Evolutionary conservation across 805 yeast species (phyloP).

Genomic region (Ogataea polymorpha): DNA sequence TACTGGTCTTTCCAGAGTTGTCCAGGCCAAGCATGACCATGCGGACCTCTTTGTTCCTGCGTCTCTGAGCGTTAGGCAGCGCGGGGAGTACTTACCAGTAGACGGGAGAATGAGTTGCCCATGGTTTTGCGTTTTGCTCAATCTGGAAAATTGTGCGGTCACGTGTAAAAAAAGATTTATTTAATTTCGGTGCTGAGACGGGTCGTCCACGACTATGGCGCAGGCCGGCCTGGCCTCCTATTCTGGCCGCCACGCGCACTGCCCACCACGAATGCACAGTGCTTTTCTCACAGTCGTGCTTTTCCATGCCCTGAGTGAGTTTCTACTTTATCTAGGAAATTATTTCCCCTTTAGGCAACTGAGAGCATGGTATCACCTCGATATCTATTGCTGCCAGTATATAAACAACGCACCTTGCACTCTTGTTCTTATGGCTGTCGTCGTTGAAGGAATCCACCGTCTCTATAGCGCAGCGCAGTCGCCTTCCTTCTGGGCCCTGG

Average conservation of each 20-base stretch:
- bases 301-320: too few relatives aligned
- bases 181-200: background rate
- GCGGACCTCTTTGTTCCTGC: slow-evolving; percentile 34
- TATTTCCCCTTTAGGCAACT: slow-evolving; percentile 22
- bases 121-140: slow-evolving; percentile 6
- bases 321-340: slow-evolving; percentile 15
- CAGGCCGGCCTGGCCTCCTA: background rate
- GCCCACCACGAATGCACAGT: too few relatives aligned
- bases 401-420: background rate
- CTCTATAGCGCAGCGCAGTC: slow-evolving; percentile 3
- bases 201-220: background rate
- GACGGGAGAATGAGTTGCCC: slow-evolving; percentile 23
- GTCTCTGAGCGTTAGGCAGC: slow-evolving; percentile 13
- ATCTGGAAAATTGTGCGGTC: background rate
- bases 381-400: background rate
- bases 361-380: slow-evolving; percentile 12
- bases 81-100: slow-evolving; percentile 17
- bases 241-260: too few relatives aligned
- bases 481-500: slow-evolving; percentile 9
- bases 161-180: background rate
- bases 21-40: slow-evolving; percentile 90
- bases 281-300: too few relatives aligned
- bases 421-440: slow-evolving; percentile 1
- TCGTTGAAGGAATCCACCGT: slow-evolving; percentile 1
- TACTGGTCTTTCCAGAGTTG: slow-evolving; percentile 84